phyloP scores from a whole-genome alignment of 345 rosid genomes.

The Populus simonii region DNA sequence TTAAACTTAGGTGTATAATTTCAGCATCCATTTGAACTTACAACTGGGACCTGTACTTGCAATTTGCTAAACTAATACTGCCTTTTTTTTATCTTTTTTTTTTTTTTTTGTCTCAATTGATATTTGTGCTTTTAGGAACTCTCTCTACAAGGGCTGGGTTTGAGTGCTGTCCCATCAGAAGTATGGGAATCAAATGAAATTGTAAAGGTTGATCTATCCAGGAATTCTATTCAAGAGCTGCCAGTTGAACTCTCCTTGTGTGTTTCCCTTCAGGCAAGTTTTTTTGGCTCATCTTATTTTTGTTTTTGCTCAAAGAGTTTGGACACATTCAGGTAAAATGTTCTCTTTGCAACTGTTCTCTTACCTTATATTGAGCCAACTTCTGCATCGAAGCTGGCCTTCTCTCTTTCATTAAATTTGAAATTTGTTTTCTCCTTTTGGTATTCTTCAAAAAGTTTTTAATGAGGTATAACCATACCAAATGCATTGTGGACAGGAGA shows the following conservation, averaged over 20 bases:
- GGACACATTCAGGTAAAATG: slow-evolving; percentile 1
- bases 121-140: slow-evolving; percentile 55
- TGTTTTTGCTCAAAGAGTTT: neutral
- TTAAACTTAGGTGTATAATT: neutral
- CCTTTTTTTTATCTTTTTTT: too few species aligned
- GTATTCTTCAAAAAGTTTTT: too few species aligned
- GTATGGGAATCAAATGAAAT: slow-evolving; percentile 78
- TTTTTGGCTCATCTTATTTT: neutral
- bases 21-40: neutral
- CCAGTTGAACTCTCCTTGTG: slow-evolving; percentile 73
- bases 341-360: neutral
- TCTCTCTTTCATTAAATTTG: too few species aligned
- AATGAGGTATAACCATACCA: too few species aligned
- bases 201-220: slow-evolving; percentile 68
- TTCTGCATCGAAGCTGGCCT: too few species aligned
- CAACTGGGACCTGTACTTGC: neutral
- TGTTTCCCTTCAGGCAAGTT: slow-evolving; percentile 59
- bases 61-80: neutral
- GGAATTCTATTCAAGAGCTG: slow-evolving; percentile 73
- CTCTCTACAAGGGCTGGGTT: slow-evolving; percentile 63
- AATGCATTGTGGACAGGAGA: too few species aligned
- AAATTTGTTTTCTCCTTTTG: too few species aligned
- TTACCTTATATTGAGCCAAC: neutral
- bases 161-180: slow-evolving; percentile 74
- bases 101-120: neutral